phyloP scores from a whole-genome alignment of 768 basidiomycete species.

The Trametes cubensis region DNA sequence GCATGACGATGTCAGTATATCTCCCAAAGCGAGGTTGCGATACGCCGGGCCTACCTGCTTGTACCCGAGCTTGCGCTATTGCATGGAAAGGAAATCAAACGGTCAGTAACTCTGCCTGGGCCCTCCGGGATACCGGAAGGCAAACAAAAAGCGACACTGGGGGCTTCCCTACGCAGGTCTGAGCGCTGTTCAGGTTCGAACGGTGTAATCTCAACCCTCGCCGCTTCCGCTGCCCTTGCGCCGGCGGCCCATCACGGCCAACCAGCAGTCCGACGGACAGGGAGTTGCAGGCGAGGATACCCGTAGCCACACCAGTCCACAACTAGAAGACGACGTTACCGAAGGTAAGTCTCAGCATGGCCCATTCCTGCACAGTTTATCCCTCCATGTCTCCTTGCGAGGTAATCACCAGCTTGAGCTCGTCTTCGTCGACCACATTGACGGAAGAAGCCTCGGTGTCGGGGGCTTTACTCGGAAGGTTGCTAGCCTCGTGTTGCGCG shows the following conservation, averaged over 20 bases:
- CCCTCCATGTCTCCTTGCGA: constrained; percentile 33
- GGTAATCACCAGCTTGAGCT: constrained; percentile 59
- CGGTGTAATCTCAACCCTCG: constrained; percentile 95
- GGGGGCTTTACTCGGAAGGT: constrained; percentile 16
- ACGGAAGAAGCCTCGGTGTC: constrained; percentile 34
- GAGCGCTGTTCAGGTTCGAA: constrained; percentile 96
- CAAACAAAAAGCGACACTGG: constrained; percentile 58
- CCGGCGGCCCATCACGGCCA: constrained; percentile 31
- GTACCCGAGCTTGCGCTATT: constrained; percentile 74
- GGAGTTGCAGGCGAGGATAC: constrained; percentile 62
- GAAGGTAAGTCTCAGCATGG: constrained; percentile 45
- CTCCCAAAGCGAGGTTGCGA: not conserved
- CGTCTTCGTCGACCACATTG: constrained; percentile 44
- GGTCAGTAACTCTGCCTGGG: constrained; percentile 52
- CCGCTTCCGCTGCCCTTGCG: constrained; percentile 35
- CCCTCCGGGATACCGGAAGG: constrained; percentile 44
- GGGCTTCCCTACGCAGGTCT: constrained; percentile 98
- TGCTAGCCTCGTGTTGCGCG: constrained; percentile 16
- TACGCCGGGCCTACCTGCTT: constrained; percentile 58
- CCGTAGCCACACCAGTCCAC: constrained; percentile 85
- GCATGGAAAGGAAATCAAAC: constrained; percentile 31
- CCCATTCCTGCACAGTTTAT: constrained; percentile 30
- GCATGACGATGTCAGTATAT: not conserved
- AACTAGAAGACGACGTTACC: constrained; percentile 77
- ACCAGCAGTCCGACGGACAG: constrained; percentile 33